A percentile compares a stretch with the other conserved stretches of the same genome.
Evolutionary conservation across 2,329 filamentous ascomycete species (phyloP).

Genomic region (Aspergillus sp.): DNA sequence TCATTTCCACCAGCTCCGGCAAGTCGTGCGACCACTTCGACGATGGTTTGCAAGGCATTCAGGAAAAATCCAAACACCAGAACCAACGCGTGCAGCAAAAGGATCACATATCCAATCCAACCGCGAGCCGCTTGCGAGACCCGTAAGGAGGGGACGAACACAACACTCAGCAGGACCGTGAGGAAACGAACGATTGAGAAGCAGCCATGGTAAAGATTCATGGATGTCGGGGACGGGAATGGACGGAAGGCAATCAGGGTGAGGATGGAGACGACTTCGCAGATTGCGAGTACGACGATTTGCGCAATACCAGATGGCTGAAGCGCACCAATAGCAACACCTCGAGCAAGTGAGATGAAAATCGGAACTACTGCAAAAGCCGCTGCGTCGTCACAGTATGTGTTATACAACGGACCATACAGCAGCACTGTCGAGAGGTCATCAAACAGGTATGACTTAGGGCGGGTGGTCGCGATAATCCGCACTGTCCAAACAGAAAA

Average conservation of each 20-base stretch:
- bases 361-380: constrained; percentile 87
- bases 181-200: constrained; percentile 77
- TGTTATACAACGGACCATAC: constrained; percentile 95
- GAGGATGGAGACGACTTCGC: constrained; percentile 85
- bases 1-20: constrained; percentile 79
- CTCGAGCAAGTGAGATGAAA: constrained; percentile 78
- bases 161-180: constrained; percentile 71
- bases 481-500: constrained; percentile 78
- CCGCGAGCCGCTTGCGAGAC: constrained; percentile 78
- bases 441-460: constrained; percentile 86
- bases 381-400: constrained; percentile 89
- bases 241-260: constrained; percentile 87
- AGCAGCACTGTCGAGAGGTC: constrained; percentile 84
- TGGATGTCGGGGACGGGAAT: constrained; percentile 86
- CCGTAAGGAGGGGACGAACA: constrained; percentile 80
- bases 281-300: constrained; percentile 86
- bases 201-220: constrained; percentile 92
- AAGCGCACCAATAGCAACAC: constrained; percentile 86
- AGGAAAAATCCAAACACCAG: constrained; percentile 90
- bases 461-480: constrained; percentile 76
- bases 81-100: constrained; percentile 80
- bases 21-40: constrained; percentile 82
- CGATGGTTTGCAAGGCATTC: constrained; percentile 83
- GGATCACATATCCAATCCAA: constrained; percentile 92
- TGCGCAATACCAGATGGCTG: constrained; percentile 93